Evolutionary conservation across 2,329 filamentous ascomycete species (phyloP).

Genomic region (Venturia effusa): DNA sequence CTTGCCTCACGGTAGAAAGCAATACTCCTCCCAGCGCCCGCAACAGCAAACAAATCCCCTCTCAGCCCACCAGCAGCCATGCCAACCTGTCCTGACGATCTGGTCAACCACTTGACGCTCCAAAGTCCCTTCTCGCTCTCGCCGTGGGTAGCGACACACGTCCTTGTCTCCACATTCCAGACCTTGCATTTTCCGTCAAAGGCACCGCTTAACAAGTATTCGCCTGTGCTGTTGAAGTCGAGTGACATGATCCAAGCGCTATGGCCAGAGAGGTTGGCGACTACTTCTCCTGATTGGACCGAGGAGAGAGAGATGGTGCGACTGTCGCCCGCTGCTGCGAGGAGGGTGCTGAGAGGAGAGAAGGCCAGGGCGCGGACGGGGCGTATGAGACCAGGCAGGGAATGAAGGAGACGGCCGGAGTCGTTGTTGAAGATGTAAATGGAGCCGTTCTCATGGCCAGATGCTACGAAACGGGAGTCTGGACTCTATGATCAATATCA

Average conservation of each 20-base stretch:
- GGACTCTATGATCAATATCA: slow-evolving; percentile 34
- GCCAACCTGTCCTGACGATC: slow-evolving; percentile 21
- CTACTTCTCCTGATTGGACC: slow-evolving; percentile 81
- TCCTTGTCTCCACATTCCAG: slow-evolving; percentile 76
- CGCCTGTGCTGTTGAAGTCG: slow-evolving; percentile 88
- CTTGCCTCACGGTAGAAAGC: slow-evolving; percentile 30
- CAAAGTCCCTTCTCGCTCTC: slow-evolving; percentile 53
- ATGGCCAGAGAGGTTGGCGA: slow-evolving; percentile 72
- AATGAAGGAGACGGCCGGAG: slow-evolving; percentile 73
- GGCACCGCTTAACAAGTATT: slow-evolving; percentile 73
- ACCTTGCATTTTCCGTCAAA: slow-evolving; percentile 94
- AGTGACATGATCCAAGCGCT: slow-evolving; percentile 81
- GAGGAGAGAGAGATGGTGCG: slow-evolving; percentile 87
- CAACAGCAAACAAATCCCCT: slow-evolving; percentile 30
- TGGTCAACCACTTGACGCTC: slow-evolving; percentile 26
- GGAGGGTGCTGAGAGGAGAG: slow-evolving; percentile 70
- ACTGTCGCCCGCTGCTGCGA: slow-evolving; percentile 74
- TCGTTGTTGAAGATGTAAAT: slow-evolving; percentile 95
- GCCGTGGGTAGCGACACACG: slow-evolving; percentile 85
- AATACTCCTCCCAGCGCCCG: slow-evolving; percentile 25
- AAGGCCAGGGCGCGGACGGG: slow-evolving; percentile 80
- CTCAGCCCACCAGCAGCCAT: slow-evolving; percentile 11
- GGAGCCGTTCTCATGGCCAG: slow-evolving; percentile 82
- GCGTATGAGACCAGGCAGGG: slow-evolving; percentile 74
- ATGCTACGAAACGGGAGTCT: slow-evolving; percentile 79